phyloP scores from a whole-genome alignment of 2,329 filamentous ascomycete species.

The Fusarium odoratissimum region DNA sequence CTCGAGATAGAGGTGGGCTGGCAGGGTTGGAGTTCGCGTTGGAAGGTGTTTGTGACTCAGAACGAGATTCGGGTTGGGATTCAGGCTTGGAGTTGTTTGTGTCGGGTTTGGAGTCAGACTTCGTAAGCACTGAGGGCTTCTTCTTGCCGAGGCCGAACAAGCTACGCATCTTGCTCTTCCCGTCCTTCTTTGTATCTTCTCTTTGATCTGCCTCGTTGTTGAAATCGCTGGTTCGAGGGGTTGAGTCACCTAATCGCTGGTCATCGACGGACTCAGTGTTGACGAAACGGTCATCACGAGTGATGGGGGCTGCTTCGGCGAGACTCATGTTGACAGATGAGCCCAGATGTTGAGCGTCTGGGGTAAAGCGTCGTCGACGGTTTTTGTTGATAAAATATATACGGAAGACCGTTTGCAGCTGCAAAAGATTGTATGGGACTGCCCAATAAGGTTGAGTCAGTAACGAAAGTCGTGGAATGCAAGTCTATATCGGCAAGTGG shows the following conservation, averaged over 20 bases:
- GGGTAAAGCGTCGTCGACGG: background rate
- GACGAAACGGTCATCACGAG: slow-evolving; percentile 32
- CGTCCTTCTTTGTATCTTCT: slow-evolving; percentile 38
- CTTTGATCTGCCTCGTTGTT: slow-evolving; percentile 52
- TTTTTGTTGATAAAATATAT: background rate
- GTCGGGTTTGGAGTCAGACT: slow-evolving; percentile 26
- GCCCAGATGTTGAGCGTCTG: background rate
- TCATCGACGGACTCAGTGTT: slow-evolving; percentile 42
- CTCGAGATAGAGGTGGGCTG: slow-evolving; percentile 50
- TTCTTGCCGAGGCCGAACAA: slow-evolving; percentile 73
- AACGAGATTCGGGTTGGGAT: slow-evolving; percentile 27
- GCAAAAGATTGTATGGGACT: slow-evolving; percentile 20
- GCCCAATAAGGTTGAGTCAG: slow-evolving; percentile 24
- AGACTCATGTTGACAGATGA: slow-evolving; percentile 46
- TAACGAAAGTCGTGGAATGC: slow-evolving; percentile 30
- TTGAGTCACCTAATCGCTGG: slow-evolving; percentile 46
- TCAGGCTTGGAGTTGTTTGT: slow-evolving; percentile 25
- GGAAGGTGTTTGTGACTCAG: slow-evolving; percentile 46
- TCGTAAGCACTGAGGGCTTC: slow-evolving; percentile 52
- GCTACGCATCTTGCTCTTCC: slow-evolving; percentile 64
- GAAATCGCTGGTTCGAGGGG: slow-evolving; percentile 54
- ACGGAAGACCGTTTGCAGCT: background rate
- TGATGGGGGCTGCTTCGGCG: slow-evolving; percentile 43
- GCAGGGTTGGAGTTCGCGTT: slow-evolving; percentile 50
- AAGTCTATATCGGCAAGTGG: slow-evolving; percentile 26